A percentile compares a stretch with the other conserved stretches of the same genome.
Evolutionary conservation across 1,284 basidiomycete species (phyloP).

Genomic region (Veloporphyrellus conicus): DNA sequence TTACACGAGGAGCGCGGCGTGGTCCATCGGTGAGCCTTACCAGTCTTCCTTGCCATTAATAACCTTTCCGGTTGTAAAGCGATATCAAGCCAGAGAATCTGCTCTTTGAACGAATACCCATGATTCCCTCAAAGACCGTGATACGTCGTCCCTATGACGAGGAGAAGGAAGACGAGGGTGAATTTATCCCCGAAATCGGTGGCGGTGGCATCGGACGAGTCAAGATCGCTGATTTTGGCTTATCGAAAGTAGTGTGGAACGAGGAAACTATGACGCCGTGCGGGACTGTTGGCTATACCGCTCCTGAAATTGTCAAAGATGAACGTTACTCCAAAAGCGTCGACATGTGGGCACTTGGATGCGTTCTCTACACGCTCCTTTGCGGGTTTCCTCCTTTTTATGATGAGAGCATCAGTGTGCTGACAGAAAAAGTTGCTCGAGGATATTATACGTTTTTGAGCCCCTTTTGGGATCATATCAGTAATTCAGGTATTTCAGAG

Average conservation of each 20-base stretch:
- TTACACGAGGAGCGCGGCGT: slow-evolving; percentile 98
- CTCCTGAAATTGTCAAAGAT: slow-evolving; percentile 99
- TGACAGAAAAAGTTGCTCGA: slow-evolving; percentile 97
- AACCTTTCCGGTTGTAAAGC: slow-evolving; percentile 8
- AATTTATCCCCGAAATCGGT: slow-evolving; percentile 86
- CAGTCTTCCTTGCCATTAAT: background rate
- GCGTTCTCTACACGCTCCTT: slow-evolving; percentile 96
- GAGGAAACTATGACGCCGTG: slow-evolving; percentile 99
- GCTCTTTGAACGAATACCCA: slow-evolving; percentile 90
- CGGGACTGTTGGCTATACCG: slow-evolving; percentile 98
- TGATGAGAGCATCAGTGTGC: slow-evolving; percentile 96
- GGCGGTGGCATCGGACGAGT: slow-evolving; percentile 97
- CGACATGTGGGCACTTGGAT: slow-evolving; percentile 99
- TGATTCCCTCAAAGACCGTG: slow-evolving; percentile 80
- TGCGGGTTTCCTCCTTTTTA: slow-evolving; percentile 99
- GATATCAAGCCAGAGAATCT: slow-evolving; percentile 99
- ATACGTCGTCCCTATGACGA: slow-evolving; percentile 90
- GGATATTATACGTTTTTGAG: slow-evolving; percentile 98
- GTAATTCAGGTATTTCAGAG: slow-evolving; percentile 57
- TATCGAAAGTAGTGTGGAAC: slow-evolving; percentile 98
- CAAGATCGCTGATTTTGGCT: slow-evolving; percentile 98
- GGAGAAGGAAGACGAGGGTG: slow-evolving; percentile 98
- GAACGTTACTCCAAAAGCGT: slow-evolving; percentile 98
- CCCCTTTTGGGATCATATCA: slow-evolving; percentile 99
- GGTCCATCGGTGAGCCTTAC: slow-evolving; percentile 66